Evolutionary conservation across 169 alveolate species (phyloP).

Genomic region (Perkinsus olseni): DNA sequence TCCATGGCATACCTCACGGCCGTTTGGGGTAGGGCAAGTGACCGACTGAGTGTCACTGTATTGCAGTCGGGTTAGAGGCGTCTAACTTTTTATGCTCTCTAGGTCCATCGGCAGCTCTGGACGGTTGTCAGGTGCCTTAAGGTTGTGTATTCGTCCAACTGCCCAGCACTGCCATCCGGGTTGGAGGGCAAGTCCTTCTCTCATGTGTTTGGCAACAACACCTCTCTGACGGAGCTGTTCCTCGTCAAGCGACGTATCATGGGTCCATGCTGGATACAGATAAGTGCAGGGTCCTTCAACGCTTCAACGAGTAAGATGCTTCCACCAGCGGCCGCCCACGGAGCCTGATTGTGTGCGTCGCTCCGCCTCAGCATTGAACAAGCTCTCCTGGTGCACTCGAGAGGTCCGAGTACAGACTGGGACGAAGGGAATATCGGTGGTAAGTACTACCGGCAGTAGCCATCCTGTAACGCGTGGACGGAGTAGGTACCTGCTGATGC

Average conservation of each 20-base stretch:
- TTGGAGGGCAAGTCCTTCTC: conserved; percentile 18
- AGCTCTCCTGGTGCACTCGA: background rate
- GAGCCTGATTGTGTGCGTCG: background rate
- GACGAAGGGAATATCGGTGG: background rate
- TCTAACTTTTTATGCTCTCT: too few relatives aligned
- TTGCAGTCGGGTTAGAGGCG: too few relatives aligned
- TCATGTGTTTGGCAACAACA: conserved; percentile 23
- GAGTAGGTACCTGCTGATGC: background rate
- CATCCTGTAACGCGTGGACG: background rate
- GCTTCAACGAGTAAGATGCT: background rate
- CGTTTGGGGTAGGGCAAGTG: background rate
- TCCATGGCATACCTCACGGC: conserved; percentile 19
- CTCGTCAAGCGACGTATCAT: conserved; percentile 53
- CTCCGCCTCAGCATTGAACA: background rate
- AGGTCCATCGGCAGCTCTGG: too few relatives aligned
- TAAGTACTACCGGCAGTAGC: background rate
- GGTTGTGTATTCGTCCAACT: conserved; percentile 7
- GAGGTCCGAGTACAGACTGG: background rate
- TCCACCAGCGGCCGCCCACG: background rate
- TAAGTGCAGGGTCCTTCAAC: conserved; percentile 1
- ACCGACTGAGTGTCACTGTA: background rate
- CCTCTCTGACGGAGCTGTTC: conserved; percentile 22
- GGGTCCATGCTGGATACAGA: conserved; percentile 67
- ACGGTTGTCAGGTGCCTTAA: conserved; percentile 12
- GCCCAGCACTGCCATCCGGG: conserved; percentile 8